Base-by-base conservation (phyloP, 2,329 filamentous ascomycete species). In the Aureobasidium leucospermi region DNA sequence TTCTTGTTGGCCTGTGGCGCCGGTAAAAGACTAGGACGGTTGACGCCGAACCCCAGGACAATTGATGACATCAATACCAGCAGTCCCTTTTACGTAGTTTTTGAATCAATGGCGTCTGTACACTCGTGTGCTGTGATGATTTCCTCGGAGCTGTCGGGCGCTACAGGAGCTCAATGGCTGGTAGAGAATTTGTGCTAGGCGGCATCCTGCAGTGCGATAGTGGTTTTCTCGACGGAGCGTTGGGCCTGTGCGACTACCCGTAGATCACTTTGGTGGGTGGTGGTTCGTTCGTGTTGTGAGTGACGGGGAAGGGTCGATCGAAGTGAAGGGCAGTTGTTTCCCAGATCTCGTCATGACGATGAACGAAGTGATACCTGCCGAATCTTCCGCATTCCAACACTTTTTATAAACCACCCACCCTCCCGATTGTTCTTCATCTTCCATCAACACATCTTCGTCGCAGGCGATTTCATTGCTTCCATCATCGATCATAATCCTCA, bases 401-500 rank as follows among this genome's bases (percentile, higher is more conserved):
- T 36, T 31, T 16, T 39, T 58, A 58, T 58, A 58, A 47, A 28
- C 32, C 28, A 23, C 42, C 36, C 11, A n/a, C 55, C 16, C 39
- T 19, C 32, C 38, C 51, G 36, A 23, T 15, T 19, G n/a, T 7
- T 38, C 31, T 5, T 15, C 23, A 13, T 16, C 16, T n/a, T 46
- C 9, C 41, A 57, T 57, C 42, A 13, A 46, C 32, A 46, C 23
- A 16, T 15, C 2, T 43, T n/a, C 32, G 41, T 39, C n/a, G 15
- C 42, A 58, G 15, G 23, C 47, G 15, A n/a, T 9, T 34, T 28
- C 36, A 31, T 47, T 39, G 19, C 13, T 39, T 34, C 32, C 34
- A 6, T 43, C n/a, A n/a, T n/a, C n/a, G n/a, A n/a, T n/a, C n/a
- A n/a, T 23, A 10, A 34, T 43, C 31, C 41, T 60, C 47, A 64